These are phyloP conservation scores for Trametes pubescens DNA, from an alignment of 1,284 basidiomycete genomes.

Conservation along the genomic window DNA sequence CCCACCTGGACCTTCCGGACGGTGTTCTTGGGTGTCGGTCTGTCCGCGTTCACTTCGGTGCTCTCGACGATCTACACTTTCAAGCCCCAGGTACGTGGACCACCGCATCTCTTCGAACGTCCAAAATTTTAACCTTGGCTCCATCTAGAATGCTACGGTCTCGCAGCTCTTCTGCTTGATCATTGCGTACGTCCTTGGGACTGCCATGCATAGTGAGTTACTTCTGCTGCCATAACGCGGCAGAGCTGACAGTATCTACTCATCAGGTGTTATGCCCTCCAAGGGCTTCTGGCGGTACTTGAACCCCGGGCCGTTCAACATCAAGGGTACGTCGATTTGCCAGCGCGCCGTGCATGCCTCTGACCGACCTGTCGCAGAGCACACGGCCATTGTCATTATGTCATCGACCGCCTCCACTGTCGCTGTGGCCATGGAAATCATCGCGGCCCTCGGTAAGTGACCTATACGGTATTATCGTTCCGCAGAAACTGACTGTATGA, in stretches of 20 bases:
- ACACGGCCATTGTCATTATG: conserved; percentile 74
- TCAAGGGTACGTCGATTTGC: conserved; percentile 47
- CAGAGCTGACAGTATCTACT: conserved; percentile 44
- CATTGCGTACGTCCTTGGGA: conserved; percentile 68
- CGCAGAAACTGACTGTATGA: neutral
- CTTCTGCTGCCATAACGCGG: neutral
- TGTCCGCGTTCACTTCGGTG: conserved; percentile 67
- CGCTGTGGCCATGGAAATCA: conserved; percentile 71
- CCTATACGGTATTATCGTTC: neutral
- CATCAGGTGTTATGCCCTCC: conserved; percentile 53
- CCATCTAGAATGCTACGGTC: conserved; percentile 58
- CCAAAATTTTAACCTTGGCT: conserved; percentile 4
- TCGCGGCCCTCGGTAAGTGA: conserved; percentile 65
- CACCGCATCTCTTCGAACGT: neutral
- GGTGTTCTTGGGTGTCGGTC: conserved; percentile 65
- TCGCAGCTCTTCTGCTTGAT: conserved; percentile 64
- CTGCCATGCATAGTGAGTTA: conserved; percentile 53
- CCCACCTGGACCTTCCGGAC: conserved; percentile 67
- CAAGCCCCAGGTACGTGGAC: conserved; percentile 52
- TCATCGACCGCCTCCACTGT: conserved; percentile 69
- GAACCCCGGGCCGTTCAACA: conserved; percentile 69
- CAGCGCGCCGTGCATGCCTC: conserved; percentile 47
- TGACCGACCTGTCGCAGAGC: conserved; percentile 47
- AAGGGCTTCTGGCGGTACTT: conserved; percentile 58
- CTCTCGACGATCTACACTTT: conserved; percentile 70